Percentiles rank a stretch among this genome's conserved stretches.
Evolutionary conservation across 306 rosid species (phyloP).

Genomic region (Vigna hirtella): DNA sequence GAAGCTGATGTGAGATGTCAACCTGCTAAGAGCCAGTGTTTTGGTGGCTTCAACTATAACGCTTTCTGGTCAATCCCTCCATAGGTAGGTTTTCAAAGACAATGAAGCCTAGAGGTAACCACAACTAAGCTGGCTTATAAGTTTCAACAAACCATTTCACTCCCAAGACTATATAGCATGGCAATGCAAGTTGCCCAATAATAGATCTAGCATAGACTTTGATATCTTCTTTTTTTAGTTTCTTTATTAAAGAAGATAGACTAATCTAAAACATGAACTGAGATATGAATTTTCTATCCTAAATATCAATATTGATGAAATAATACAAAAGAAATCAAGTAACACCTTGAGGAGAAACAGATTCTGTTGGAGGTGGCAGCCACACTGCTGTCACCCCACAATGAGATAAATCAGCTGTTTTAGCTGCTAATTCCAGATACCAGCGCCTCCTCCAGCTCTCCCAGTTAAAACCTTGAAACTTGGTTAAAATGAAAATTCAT

Average conservation of each 20-base stretch:
- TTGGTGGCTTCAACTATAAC: background rate
- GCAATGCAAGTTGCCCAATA: background rate
- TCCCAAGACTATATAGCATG: background rate
- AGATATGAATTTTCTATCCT: background rate
- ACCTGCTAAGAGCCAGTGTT: background rate
- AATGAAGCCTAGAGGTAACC: background rate
- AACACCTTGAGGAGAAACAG: conserved; percentile 76
- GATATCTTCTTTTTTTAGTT: background rate
- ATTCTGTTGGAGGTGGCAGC: conserved; percentile 83
- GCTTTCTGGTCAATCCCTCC: background rate
- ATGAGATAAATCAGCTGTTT: conserved; percentile 71
- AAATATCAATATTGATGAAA: background rate
- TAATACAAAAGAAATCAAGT: conserved; percentile 23
- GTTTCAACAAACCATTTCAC: background rate
- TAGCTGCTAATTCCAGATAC: conserved; percentile 73
- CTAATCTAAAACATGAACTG: background rate
- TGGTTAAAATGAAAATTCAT: conserved; percentile 43
- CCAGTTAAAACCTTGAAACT: conserved; percentile 91
- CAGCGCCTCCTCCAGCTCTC: conserved; percentile 87
- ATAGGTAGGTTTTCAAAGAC: background rate
- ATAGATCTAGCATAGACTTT: background rate
- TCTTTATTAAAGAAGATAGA: background rate
- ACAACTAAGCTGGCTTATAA: background rate
- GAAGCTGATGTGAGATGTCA: background rate
- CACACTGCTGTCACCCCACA: conserved; percentile 78